Percentiles rank a stretch among this genome's conserved stretches.
Conservation (phyloP, 345 rosid species). For the Excoecaria cochinchinensis region DNA sequence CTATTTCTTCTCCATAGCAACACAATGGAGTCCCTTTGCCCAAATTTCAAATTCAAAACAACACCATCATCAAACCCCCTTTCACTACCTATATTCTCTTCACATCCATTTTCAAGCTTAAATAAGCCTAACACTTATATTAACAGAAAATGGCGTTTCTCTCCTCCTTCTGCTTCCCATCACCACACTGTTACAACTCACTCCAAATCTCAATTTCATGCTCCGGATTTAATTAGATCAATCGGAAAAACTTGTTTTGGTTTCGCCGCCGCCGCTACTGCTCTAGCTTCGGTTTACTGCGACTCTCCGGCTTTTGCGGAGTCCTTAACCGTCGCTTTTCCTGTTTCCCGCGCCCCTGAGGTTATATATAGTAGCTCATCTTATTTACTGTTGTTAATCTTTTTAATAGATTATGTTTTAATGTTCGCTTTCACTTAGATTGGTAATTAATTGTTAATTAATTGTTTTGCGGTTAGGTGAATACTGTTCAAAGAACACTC, state of each 20-base stretch:
- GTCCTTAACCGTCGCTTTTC: conserved; percentile 75
- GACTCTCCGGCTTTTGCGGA: conserved; percentile 74
- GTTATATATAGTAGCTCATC: conserved; percentile 25
- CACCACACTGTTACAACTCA: conserved; percentile 14
- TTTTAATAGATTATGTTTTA: not conserved
- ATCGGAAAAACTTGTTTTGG: conserved; percentile 48
- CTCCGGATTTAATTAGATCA: conserved; percentile 26
- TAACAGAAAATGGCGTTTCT: conserved; percentile 24
- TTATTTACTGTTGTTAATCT: not conserved
- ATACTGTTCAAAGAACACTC: conserved; percentile 84
- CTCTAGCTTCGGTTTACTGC: conserved; percentile 44
- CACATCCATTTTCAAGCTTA: conserved; percentile 23
- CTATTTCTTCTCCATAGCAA: not conserved
- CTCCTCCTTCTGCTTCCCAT: conserved; percentile 25
- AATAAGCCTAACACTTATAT: conserved; percentile 3
- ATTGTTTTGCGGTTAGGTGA: conserved; percentile 50
- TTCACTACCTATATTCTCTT: conserved; percentile 23
- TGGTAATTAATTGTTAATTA: not conserved
- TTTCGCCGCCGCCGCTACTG: conserved; percentile 53
- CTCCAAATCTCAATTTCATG: not conserved
- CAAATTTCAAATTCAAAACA: conserved; percentile 33
- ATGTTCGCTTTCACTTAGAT: not conserved
- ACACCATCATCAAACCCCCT: conserved; percentile 26
- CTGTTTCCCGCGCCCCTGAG: conserved; percentile 81
- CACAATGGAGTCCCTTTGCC: conserved; percentile 38